phyloP scores from a whole-genome alignment of 495 filamentous ascomycete genomes.

The Geopyxis carbonaria region DNA sequence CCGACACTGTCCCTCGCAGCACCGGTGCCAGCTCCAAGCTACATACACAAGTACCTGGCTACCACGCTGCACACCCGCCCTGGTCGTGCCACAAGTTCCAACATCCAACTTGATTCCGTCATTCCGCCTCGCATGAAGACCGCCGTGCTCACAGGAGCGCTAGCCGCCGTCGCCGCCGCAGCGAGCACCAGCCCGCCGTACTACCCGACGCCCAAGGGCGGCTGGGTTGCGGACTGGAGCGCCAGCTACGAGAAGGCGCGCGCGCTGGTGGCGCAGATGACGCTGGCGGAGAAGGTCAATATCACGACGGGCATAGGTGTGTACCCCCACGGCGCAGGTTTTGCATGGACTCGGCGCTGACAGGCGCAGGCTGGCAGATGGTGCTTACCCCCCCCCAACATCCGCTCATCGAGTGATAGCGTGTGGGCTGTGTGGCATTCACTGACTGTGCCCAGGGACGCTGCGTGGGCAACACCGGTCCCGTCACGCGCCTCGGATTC shows the following conservation, averaged over 20 bases:
- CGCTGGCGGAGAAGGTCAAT: constrained; percentile 49
- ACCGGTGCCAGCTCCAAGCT: too few relatives aligned
- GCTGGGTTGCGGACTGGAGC: constrained; percentile 32
- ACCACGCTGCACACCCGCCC: too few relatives aligned
- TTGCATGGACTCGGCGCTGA: too few relatives aligned
- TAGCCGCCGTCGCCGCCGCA: too few relatives aligned
- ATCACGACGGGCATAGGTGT: constrained; percentile 63
- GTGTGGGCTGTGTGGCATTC: neutral
- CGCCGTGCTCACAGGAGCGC: too few relatives aligned
- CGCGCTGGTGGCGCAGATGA: constrained; percentile 44
- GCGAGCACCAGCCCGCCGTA: constrained; percentile 62
- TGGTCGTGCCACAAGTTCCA: too few relatives aligned
- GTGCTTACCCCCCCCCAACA: constrained; percentile 2
- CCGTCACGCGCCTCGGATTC: constrained; percentile 13
- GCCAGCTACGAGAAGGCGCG: constrained; percentile 46
- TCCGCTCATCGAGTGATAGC: too few relatives aligned
- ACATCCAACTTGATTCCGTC: too few relatives aligned
- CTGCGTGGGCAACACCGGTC: constrained; percentile 50
- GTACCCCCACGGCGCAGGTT: too few relatives aligned
- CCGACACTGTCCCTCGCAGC: too few relatives aligned
- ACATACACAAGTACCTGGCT: too few relatives aligned
- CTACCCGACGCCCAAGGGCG: constrained; percentile 55
- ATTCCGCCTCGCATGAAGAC: too few relatives aligned
- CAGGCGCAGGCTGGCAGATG: constrained; percentile 43
- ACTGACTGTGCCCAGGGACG: constrained; percentile 24